Base-by-base conservation (phyloP, 1,139 yeast species). In the Suhomyces maxii region DNA sequence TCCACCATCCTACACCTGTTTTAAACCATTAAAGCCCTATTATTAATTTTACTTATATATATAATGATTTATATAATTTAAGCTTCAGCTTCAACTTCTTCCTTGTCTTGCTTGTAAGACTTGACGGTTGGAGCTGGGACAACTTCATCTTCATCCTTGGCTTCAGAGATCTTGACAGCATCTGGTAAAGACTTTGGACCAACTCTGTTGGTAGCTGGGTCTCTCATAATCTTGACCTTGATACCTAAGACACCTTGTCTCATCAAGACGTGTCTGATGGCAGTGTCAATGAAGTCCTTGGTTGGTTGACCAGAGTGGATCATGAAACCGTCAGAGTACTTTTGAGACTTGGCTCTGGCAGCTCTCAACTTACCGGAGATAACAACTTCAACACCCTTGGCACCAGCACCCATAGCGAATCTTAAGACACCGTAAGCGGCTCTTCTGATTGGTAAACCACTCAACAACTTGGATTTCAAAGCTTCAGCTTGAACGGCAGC, bases 291-390 rank as follows among this genome's bases (percentile, higher is more conserved):
- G 85, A 93, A 93, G 74, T 93, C 99, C 68, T 82, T 86, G 78
- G 93, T 95, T 82, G 99, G 99, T 84, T 93, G 99, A 89, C 99
- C 99, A 70, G 97, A 89, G 95, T 93, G 99, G 84, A 93, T 95
- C 95, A 93, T 89, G 96, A 93, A 93, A 84, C 99, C 99, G 76
- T 93, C 98, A 73, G 95, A 86, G 86, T 93, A 93, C 83, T 93
- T 93, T 95, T 93, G 95, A 69, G 98, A 87, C 88, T 93, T 93
- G 71, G 99, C 99, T 85, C 99, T 91, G 69, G 99, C 99, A 80
- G 97, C 99, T 84, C 97, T 89, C 77, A 95, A 87, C 83, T 93
- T 93, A 86, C 99, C 99, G 64, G 97, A 89, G 73, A 91, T 89
- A 67, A 93, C 97, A 76, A 91, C 98, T 82, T 93, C 98, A 70